Evolutionary conservation across 768 basidiomycete species (phyloP).

Genomic region (Pisolithus orientalis): DNA sequence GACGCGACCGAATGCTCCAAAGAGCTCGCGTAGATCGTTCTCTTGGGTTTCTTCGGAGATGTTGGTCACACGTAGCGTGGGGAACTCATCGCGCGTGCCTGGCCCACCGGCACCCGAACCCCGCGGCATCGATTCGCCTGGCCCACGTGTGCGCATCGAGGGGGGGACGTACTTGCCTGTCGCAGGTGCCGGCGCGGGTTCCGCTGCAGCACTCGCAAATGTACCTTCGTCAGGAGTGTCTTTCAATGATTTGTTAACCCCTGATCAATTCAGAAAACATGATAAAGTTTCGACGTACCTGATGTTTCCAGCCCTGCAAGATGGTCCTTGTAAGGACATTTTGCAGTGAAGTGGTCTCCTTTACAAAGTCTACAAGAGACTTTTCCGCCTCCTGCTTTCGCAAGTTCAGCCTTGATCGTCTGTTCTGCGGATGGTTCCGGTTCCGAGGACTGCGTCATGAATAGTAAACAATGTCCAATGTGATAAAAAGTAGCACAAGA

Average conservation of each 20-base stretch:
- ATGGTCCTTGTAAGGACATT: constrained; percentile 97
- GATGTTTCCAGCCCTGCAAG: constrained; percentile 67
- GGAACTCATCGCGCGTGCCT: constrained; percentile 81
- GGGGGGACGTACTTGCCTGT: constrained; percentile 91
- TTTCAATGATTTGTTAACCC: constrained; percentile 20
- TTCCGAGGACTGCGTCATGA: constrained; percentile 46
- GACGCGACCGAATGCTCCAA: constrained; percentile 79
- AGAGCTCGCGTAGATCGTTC: constrained; percentile 88
- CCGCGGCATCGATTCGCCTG: constrained; percentile 68
- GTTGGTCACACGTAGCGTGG: constrained; percentile 95
- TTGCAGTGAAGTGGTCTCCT: constrained; percentile 95
- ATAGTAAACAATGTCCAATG: no score
- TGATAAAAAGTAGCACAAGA: background rate
- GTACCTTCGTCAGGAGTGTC: constrained; percentile 32
- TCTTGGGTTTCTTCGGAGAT: constrained; percentile 95
- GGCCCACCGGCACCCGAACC: constrained; percentile 37
- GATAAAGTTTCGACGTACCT: constrained; percentile 32
- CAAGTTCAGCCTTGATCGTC: constrained; percentile 56
- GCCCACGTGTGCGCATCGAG: constrained; percentile 73
- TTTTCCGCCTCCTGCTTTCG: constrained; percentile 76
- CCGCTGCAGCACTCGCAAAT: constrained; percentile 31
- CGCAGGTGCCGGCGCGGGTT: constrained; percentile 28
- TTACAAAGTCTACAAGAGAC: constrained; percentile 92
- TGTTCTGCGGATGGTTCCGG: constrained; percentile 62
- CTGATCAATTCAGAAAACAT: no score